phyloP scores from a whole-genome alignment of 2,329 filamentous ascomycete genomes.

The Moelleriella libera region DNA sequence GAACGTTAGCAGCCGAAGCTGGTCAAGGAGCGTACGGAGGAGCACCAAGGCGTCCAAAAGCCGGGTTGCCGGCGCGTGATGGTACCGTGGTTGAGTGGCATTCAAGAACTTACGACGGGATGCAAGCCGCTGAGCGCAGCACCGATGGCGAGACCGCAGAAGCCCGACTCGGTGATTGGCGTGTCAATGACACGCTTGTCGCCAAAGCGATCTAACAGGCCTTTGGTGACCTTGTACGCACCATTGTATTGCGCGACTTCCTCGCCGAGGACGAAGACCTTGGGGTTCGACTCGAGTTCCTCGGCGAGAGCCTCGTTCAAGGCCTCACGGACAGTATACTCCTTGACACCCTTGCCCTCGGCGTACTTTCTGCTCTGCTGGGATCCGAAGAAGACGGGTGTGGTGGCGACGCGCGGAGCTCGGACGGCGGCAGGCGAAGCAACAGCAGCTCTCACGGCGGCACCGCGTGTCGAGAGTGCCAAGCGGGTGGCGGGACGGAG shows the following conservation, averaged over 20 bases:
- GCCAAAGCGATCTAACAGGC: slow-evolving; percentile 89
- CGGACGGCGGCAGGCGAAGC: slow-evolving; percentile 17
- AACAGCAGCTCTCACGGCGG: slow-evolving; percentile 18
- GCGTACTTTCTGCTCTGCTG: slow-evolving; percentile 41
- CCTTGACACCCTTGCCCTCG: slow-evolving; percentile 54
- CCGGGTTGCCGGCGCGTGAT: too few relatives aligned
- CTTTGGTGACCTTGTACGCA: slow-evolving; percentile 99
- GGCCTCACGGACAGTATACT: slow-evolving; percentile 93
- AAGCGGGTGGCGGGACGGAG: slow-evolving; percentile 36
- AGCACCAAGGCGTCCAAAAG: too few relatives aligned
- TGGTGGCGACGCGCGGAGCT: slow-evolving; percentile 18
- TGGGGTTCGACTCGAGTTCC: slow-evolving; percentile 86
- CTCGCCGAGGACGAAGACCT: slow-evolving; percentile 93
- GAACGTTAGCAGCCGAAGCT: background rate
- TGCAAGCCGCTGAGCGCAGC: slow-evolving; percentile 88
- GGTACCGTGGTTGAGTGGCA: too few relatives aligned
- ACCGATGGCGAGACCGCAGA: slow-evolving; percentile 84
- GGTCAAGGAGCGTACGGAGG: too few relatives aligned
- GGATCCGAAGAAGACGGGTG: slow-evolving; percentile 23
- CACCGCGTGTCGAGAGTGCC: slow-evolving; percentile 26
- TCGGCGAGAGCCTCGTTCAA: slow-evolving; percentile 96
- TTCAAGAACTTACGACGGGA: slow-evolving; percentile 59
- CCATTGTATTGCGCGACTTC: slow-evolving; percentile 99
- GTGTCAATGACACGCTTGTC: slow-evolving; percentile 96
- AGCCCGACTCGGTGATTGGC: slow-evolving; percentile 95